A percentile compares a stretch with the other conserved stretches of the same genome.
Conservation (phyloP, 768 basidiomycete species). For the Xanthoconium purpureum region DNA sequence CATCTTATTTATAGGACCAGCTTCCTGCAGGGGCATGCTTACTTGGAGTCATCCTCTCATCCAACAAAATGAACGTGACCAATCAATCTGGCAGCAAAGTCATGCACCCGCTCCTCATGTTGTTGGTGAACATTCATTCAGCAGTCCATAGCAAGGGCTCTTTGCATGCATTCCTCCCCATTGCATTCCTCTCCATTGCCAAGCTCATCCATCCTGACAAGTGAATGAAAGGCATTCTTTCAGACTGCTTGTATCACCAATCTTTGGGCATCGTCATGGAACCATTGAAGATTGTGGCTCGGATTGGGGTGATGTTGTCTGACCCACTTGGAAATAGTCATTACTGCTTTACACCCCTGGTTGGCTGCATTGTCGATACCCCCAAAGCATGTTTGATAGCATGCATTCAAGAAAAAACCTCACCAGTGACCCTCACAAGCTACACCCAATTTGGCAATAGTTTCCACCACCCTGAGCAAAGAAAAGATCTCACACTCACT, state of each 20-base stretch:
- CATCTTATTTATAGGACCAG: neutral
- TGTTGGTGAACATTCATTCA: neutral
- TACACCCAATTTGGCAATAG: neutral
- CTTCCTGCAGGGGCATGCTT: neutral
- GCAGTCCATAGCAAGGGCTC: neutral
- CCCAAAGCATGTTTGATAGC: neutral
- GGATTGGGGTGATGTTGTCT: neutral
- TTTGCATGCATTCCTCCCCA: neutral
- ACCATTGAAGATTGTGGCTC: neutral
- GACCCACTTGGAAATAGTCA: neutral
- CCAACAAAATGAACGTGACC: neutral
- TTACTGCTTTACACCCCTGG: neutral
- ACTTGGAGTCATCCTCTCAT: neutral
- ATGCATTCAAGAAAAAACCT: neutral
- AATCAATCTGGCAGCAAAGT: neutral
- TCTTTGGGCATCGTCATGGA: neutral
- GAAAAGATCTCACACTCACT: neutral
- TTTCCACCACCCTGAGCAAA: neutral
- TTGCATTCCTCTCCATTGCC: neutral
- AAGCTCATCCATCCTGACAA: neutral
- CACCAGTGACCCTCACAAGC: neutral
- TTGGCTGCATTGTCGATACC: neutral
- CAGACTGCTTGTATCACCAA: neutral
- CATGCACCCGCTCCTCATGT: neutral
- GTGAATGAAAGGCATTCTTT: neutral